These are phyloP conservation scores for Jamesozyma lodderae DNA, from an alignment of 805 yeast species.

Conservation along the genomic window DNA sequence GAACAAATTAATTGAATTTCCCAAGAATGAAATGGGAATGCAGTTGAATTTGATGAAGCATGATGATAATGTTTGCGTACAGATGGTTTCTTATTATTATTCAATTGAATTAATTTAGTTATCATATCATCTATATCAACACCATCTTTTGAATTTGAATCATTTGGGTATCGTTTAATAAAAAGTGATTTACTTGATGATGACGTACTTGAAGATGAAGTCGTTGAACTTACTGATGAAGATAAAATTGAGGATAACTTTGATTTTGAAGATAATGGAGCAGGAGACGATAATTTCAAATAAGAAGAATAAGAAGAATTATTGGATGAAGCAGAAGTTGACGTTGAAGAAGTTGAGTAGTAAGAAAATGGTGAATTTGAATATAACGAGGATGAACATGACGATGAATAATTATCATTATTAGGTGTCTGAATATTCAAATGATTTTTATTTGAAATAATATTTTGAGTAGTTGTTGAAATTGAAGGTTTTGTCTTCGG, in stretches of 20 bases:
- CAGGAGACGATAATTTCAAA: not conserved
- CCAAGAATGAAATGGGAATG: constrained; percentile 39
- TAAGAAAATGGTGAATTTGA: not conserved
- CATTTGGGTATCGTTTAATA: constrained; percentile 26
- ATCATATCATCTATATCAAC: constrained; percentile 56
- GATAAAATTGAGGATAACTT: constrained; percentile 3
- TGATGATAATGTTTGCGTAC: constrained; percentile 11
- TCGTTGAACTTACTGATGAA: constrained; percentile 3
- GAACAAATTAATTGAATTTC: constrained; percentile 52
- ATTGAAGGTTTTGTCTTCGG: constrained; percentile 1
- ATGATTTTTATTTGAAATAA: too few relatives aligned
- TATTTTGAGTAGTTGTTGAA: constrained; percentile 2
- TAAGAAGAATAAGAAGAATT: constrained; percentile 4
- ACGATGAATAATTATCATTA: too few relatives aligned
- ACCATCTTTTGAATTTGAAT: constrained; percentile 20
- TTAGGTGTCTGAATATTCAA: too few relatives aligned
- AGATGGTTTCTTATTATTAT: constrained; percentile 4
- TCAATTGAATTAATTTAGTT: constrained; percentile 44
- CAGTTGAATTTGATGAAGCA: constrained; percentile 17
- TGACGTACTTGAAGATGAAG: constrained; percentile 5
- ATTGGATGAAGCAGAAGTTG: constrained; percentile 4
- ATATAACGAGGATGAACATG: constrained; percentile 1
- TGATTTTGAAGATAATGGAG: not conserved
- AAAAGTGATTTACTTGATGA: constrained; percentile 13
- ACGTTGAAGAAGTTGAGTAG: constrained; percentile 2